phyloP scores from a whole-genome alignment of 371 early-diverging fungal genomes.

The Circinella umbellata region DNA sequence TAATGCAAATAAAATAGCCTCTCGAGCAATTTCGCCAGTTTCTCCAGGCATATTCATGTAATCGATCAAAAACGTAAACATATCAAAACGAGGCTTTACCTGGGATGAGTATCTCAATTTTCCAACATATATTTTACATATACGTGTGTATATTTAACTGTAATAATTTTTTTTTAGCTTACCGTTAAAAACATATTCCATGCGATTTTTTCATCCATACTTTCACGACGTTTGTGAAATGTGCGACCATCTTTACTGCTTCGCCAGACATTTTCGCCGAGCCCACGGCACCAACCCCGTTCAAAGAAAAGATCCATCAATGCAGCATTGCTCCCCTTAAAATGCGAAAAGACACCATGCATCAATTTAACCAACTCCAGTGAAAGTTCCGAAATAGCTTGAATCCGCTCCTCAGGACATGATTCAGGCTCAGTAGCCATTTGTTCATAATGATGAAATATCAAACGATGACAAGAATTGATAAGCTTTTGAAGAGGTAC shows the following conservation, averaged over 20 bases:
- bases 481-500: slow-evolving; percentile 56
- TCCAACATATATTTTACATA: not conserved
- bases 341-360: slow-evolving; percentile 57
- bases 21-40: slow-evolving; percentile 57
- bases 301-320: slow-evolving; percentile 59
- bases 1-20: slow-evolving; percentile 53
- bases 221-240: slow-evolving; percentile 44
- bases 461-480: slow-evolving; percentile 53
- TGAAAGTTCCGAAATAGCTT: slow-evolving; percentile 50
- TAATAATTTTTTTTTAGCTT: not conserved
- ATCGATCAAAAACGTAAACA: slow-evolving; percentile 54
- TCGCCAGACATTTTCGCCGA: slow-evolving; percentile 57
- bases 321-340: slow-evolving; percentile 56
- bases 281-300: slow-evolving; percentile 57
- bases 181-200: slow-evolving; percentile 56
- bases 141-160: not conserved
- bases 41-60: slow-evolving; percentile 60
- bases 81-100: slow-evolving; percentile 53
- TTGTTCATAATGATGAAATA: slow-evolving; percentile 52
- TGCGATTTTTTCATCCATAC: slow-evolving; percentile 51
- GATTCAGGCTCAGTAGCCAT: slow-evolving; percentile 37
- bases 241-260: slow-evolving; percentile 50
- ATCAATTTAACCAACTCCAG: slow-evolving; percentile 56
- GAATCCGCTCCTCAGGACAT: slow-evolving; percentile 50
- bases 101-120: not conserved